Base-by-base conservation (phyloP, 169 alveolate species). In the Eimeria acervulina region DNA sequence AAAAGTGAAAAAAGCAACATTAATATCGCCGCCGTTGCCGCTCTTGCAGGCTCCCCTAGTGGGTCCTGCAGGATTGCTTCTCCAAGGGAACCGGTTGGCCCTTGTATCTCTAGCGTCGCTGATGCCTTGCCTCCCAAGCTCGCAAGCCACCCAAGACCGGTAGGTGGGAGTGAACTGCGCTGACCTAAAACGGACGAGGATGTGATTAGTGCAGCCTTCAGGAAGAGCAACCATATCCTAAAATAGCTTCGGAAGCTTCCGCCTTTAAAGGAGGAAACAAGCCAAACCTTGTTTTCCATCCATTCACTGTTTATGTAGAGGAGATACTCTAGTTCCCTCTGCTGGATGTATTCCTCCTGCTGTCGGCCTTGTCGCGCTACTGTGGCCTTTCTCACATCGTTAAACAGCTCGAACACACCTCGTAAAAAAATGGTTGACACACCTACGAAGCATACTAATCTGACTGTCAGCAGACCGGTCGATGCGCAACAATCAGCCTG, bases 271-370 rank as follows among this genome's bases (percentile, higher is more conserved):
- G 93, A 85, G 2, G 93, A 85, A 42, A 85, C 93, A 12, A 85
- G 93, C 93, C 93, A 85, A 28, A 85, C 61, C 80, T 85, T 85
- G 31, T 21, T 85, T 3, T 59, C 93, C 93, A 85, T 59, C 93
- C 93, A 85, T n/a, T 85, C 93, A 40, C 28, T 59, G 61, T 85
- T 85, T 33, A 85, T 59, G 31, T 33, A 85, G 33, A 85, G 61
- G 13, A 85, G 19, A 40, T 85, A 85, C 36, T 85, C 93, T 17
- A 85, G 23, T 21, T 85, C 93, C 61, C 81, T 52, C 63, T 85
- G 93, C 81, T 61, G 68, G 31, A 85, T 66, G 23, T 85, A 85
- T 38, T 85, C 93, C 40, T 85, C 93, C 33, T 83, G 91, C 61
- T 36, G 81, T n/a, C 80, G 55, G 17, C 61, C 40, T 10, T 85